Base-by-base conservation (phyloP, 495 filamentous ascomycete species). In the Aspergillus wentii region DNA sequence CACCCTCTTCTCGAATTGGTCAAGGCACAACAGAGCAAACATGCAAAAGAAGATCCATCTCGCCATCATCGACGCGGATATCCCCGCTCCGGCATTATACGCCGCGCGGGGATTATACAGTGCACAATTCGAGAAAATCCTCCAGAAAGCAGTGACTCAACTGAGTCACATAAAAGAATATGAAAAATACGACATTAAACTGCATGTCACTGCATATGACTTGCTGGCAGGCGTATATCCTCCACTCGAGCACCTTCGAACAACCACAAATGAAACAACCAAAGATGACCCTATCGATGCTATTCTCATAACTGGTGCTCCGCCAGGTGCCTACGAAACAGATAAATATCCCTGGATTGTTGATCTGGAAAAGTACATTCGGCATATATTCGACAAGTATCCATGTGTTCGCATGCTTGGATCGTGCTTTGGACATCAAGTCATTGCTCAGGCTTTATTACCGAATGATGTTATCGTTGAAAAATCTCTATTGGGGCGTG, bases 361-460 rank as follows among this genome's bases (percentile, higher is more conserved):
- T 32, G 16, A 38, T 3, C 33, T 63, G 8, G 34, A 54, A 23
- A 48, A 44, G 10, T 63, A 56, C 14, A 40, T 63, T 32, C 40
- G 44, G 13, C 51, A 36, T 0, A 49, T 65, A 23, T 72, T 62
- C 58, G 30, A 30, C 1, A 25, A 57, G 5, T 58, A 62, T 35
- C 61, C 66, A 3, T 30, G 58, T 16, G 53, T 73, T 14, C 53
- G 54, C 8, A 61, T 67, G 13, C 45, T 67, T 26, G 62, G 64
- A 4, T 59, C 61, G 8, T 68, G 62, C 30, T 68, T 68, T 46
- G 64, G 64, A 0, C 64, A 68, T 38, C 62, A 68, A 36, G 38
- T 66, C 10, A 58, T 68, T 30, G 58, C 57, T n/a, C 60, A 63
- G 39, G 54, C 50, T 15, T 42, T 53, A 7, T 49, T 68, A 18